Evolutionary conservation across 108 stramenopile genomes (phyloP).

Genomic region (Cyclotella atomus): DNA sequence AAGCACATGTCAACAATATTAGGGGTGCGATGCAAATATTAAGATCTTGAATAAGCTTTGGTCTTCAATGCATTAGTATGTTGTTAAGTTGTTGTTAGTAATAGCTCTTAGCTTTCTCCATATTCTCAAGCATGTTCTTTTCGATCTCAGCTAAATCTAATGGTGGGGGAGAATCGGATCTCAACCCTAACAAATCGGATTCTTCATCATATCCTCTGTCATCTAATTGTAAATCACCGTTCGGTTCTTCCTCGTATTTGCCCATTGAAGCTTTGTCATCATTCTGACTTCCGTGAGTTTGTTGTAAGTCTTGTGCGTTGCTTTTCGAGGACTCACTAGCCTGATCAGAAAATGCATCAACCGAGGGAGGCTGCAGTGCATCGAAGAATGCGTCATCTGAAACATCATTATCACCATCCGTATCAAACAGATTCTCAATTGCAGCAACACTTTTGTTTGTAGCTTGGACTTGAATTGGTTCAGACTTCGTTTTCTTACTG

Average conservation of each 20-base stretch:
- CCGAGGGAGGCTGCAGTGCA: conserved; percentile 25
- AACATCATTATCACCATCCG: background rate
- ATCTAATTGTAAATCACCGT: conserved; percentile 14
- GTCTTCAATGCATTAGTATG: too few relatives aligned
- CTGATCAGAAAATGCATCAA: background rate
- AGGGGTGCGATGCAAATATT: too few relatives aligned
- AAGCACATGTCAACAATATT: background rate
- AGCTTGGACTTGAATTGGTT: background rate
- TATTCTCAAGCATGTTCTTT: conserved; percentile 39
- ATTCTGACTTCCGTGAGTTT: background rate
- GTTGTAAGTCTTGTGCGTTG: background rate
- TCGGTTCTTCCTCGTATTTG: conserved; percentile 4
- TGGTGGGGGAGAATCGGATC: conserved; percentile 50
- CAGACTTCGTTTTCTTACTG: background rate
- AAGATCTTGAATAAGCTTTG: too few relatives aligned
- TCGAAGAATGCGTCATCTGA: conserved; percentile 31
- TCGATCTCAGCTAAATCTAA: conserved; percentile 52
- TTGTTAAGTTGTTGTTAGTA: background rate
- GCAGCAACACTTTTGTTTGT: background rate
- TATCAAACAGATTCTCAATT: background rate
- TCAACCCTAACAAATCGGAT: conserved; percentile 43
- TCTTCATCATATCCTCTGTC: conserved; percentile 53
- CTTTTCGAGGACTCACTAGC: background rate
- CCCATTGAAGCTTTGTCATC: background rate
- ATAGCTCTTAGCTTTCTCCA: conserved; percentile 37